A percentile compares a stretch with the other conserved stretches of the same genome.
Evolutionary conservation across 2,329 filamentous ascomycete species (phyloP).

Genomic region (Nothomitra cinnamomea): DNA sequence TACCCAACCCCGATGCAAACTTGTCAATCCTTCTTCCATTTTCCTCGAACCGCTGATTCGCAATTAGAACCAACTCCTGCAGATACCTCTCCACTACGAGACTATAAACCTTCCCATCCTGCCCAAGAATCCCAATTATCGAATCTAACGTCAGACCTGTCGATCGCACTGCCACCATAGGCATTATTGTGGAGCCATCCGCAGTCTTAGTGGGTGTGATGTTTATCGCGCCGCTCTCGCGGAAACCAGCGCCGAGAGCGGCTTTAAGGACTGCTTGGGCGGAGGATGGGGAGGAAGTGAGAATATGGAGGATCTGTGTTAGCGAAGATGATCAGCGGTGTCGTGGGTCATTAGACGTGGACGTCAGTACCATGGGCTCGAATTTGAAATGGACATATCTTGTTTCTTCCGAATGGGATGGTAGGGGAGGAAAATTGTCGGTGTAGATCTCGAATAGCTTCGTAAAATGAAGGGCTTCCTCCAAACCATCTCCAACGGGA

Average conservation of each 20-base stretch:
- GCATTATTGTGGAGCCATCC: constrained; percentile 29
- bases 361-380: constrained; percentile 72
- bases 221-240: constrained; percentile 74
- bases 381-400: constrained; percentile 73
- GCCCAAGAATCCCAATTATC: constrained; percentile 43
- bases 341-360: too few relatives aligned
- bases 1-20: background rate
- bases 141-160: constrained; percentile 71
- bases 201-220: constrained; percentile 21
- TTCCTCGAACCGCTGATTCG: constrained; percentile 56
- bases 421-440: constrained; percentile 14
- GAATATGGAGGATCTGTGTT: constrained; percentile 78
- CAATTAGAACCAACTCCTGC: constrained; percentile 45
- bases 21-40: constrained; percentile 20
- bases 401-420: constrained; percentile 16
- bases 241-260: constrained; percentile 67
- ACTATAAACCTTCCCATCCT: constrained; percentile 22
- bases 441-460: constrained; percentile 1
- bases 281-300: constrained; percentile 56
- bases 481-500: background rate
- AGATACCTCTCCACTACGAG: constrained; percentile 54
- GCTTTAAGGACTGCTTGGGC: constrained; percentile 62
- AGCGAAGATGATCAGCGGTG: constrained; percentile 9
- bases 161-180: constrained; percentile 73
- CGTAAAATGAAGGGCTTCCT: constrained; percentile 7